phyloP scores from a whole-genome alignment of 2,329 filamentous ascomycete species.

The Penicillium sp. region DNA sequence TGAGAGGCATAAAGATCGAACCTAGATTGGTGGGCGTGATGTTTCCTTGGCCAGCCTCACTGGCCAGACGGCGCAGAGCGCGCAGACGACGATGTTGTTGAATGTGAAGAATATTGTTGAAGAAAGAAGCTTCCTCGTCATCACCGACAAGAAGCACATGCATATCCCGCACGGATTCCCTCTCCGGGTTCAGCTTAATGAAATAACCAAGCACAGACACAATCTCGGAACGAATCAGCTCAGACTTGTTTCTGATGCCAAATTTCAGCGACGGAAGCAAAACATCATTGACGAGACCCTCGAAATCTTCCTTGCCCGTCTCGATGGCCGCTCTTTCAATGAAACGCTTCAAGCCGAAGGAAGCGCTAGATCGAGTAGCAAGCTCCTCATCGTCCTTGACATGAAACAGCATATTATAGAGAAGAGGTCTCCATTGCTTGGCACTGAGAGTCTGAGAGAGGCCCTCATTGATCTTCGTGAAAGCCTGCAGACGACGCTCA shows the following conservation, averaged over 20 bases:
- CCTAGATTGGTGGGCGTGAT: conserved; percentile 76
- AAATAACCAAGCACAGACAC: conserved; percentile 76
- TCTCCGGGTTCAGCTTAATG: conserved; percentile 66
- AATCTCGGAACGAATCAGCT: conserved; percentile 80
- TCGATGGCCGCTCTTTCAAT: conserved; percentile 59
- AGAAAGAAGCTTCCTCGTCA: conserved; percentile 83
- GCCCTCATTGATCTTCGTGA: conserved; percentile 66
- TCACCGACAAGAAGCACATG: conserved; percentile 65
- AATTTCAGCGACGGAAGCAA: conserved; percentile 73
- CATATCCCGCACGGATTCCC: conserved; percentile 72
- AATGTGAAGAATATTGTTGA: conserved; percentile 87
- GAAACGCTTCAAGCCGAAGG: conserved; percentile 75
- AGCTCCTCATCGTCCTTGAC: conserved; percentile 85
- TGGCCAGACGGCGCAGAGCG: conserved; percentile 73
- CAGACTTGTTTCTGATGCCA: conserved; percentile 74
- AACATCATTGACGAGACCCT: conserved; percentile 61
- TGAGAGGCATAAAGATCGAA: conserved; percentile 82
- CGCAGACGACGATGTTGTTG: conserved; percentile 82
- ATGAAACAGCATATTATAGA: conserved; percentile 87
- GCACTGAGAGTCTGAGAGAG: conserved; percentile 60
- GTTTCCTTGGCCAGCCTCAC: conserved; percentile 61
- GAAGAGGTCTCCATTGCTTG: conserved; percentile 79
- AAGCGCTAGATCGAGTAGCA: conserved; percentile 78
- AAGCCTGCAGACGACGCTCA: conserved; percentile 74
- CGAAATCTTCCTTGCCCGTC: conserved; percentile 46